Evolutionary conservation across 1,284 basidiomycete genomes (phyloP), one percentile per base, ranked within the genome.

Genomic region (Ceratobasidium theobromae): DNA sequence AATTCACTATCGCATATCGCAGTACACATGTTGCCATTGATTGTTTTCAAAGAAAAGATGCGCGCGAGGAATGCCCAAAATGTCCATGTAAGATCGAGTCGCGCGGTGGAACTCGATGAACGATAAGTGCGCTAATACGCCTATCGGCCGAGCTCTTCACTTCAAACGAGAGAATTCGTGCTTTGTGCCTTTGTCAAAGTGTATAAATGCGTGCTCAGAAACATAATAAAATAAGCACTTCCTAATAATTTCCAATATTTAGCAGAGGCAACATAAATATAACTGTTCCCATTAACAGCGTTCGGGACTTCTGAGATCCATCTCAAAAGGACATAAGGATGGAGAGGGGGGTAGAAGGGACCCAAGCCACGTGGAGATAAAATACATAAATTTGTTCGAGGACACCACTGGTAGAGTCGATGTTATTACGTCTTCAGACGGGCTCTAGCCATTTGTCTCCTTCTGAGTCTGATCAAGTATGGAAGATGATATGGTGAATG

Each of bases 131-230:
- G 43, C 8, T 58, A n/a, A 11, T 5, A 33, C n/a, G 41, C 43
- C 8, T 30, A 23, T 6, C 27, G 28, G 16, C 12, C 30, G 21
- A 46, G 25, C n/a, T 55, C 9, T 28, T n/a, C 8, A 55, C 14
- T 16, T 8, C 12, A n/a, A 58, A 14, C 25, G 48, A 14, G 30
- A 58, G 43, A 58, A 58, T 38, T 58, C 55, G 45, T 58, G 55
- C 23, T 58, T n/a, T 18, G 55, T n/a, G n/a, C 30, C 30, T 6
- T 46, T 30, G n/a, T n/a, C n/a, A n/a, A n/a, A n/a, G n/a, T n/a
- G n/a, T n/a, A n/a, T n/a, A n/a, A n/a, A n/a, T n/a, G n/a, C n/a
- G n/a, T n/a, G n/a, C n/a, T n/a, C n/a, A n/a, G n/a, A n/a, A n/a
- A n/a, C n/a, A n/a, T n/a, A n/a, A n/a, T n/a, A n/a, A n/a, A n/a